A percentile compares a stretch with the other conserved stretches of the same genome.
Conservation (phyloP, 495 filamentous ascomycete species). For the Hamigera avellanea region DNA sequence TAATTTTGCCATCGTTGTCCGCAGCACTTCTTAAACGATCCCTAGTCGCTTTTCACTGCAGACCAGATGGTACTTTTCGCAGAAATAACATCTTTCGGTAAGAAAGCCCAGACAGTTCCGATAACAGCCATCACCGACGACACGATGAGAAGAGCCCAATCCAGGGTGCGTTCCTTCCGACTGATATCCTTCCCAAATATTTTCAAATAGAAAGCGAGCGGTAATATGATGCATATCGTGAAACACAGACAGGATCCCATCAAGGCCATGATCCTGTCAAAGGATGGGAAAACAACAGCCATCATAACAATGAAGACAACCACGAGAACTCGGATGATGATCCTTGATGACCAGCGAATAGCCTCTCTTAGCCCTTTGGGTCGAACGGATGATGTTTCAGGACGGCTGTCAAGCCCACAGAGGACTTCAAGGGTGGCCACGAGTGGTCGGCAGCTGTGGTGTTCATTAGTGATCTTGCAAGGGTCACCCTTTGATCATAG, state of each 20-base stretch:
- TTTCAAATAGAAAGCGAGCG: constrained; percentile 82
- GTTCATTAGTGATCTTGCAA: constrained; percentile 7
- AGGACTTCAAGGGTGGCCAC: constrained; percentile 74
- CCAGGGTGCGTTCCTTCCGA: constrained; percentile 48
- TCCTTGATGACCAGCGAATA: constrained; percentile 45
- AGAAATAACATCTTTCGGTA: constrained; percentile 54
- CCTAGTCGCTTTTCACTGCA: too few species aligned
- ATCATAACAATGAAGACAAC: constrained; percentile 51
- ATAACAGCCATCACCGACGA: constrained; percentile 58
- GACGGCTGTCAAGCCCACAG: constrained; percentile 47
- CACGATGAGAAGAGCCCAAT: constrained; percentile 58
- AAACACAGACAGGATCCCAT: constrained; percentile 88
- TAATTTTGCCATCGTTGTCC: constrained; percentile 74
- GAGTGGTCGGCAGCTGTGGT: constrained; percentile 62
- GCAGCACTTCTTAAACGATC: too few species aligned
- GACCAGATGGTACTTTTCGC: constrained; percentile 2
- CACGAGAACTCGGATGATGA: constrained; percentile 46
- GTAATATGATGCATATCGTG: constrained; percentile 85
- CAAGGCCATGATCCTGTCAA: constrained; percentile 91
- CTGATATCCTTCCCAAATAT: constrained; percentile 75
- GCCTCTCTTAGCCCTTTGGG: constrained; percentile 43
- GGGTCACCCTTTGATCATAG: neutral
- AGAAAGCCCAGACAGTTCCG: constrained; percentile 78
- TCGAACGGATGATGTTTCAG: constrained; percentile 12
- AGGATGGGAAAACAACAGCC: constrained; percentile 73